phyloP scores from a whole-genome alignment of 352 stramenopile genomes.

The Phytophthora pisi region DNA sequence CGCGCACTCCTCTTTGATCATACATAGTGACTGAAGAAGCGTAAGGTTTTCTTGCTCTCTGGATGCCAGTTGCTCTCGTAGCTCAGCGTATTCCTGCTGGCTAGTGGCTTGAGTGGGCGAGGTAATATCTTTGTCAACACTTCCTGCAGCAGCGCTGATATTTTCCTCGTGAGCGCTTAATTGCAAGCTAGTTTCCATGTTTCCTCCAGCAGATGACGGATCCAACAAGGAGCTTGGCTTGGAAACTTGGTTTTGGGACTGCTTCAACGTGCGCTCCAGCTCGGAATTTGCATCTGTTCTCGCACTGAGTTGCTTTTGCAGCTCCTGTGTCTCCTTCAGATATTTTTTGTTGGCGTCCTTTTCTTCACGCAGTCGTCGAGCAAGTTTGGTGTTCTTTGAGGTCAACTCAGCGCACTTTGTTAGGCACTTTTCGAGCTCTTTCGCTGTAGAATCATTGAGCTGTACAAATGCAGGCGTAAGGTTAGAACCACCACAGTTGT shows the following conservation, averaged over 20 bases:
- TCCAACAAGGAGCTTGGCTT: neutral
- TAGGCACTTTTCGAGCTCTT: constrained; percentile 30
- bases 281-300: constrained; percentile 25
- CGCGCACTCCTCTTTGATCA: constrained; percentile 42
- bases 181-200: neutral
- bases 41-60: constrained; percentile 52
- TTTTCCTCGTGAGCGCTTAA: neutral
- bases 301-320: constrained; percentile 30
- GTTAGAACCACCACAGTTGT: neutral
- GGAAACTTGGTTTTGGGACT: constrained; percentile 12
- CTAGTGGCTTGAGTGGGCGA: neutral
- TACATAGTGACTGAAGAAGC: constrained; percentile 51
- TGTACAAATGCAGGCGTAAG: neutral
- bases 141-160: neutral
- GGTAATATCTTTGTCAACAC: neutral
- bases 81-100: constrained; percentile 9
- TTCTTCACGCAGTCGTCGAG: constrained; percentile 26
- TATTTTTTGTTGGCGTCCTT: constrained; percentile 30
- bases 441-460: neutral
- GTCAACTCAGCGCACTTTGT: constrained; percentile 34
- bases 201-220: neutral
- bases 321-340: constrained; percentile 25
- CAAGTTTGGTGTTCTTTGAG: constrained; percentile 38
- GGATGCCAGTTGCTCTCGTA: constrained; percentile 33
- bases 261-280: constrained; percentile 16